These are phyloP conservation scores for Sarocladium kiliense DNA, from an alignment of 2,329 filamentous ascomycete genomes.

Conservation along the genomic window DNA sequence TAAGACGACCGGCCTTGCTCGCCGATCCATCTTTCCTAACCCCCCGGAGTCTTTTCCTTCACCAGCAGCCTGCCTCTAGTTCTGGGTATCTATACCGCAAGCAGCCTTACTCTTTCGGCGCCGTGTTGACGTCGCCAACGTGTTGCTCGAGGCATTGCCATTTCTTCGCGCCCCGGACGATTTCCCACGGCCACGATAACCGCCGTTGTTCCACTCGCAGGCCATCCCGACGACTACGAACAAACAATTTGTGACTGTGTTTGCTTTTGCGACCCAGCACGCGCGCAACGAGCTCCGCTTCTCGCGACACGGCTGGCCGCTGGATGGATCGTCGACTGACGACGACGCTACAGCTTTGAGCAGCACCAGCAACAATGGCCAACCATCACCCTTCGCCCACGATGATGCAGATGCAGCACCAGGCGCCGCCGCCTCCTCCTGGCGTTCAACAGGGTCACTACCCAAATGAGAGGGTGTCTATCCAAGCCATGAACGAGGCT, in stretches of 20 bases:
- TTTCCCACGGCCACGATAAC: neutral
- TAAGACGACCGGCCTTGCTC: neutral
- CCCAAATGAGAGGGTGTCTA: conserved; percentile 43
- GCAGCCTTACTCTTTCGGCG: neutral
- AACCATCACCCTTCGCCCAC: conserved; percentile 79
- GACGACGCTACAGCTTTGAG: conserved; percentile 2
- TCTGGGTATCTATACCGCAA: neutral
- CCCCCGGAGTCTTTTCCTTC: neutral
- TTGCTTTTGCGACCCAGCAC: neutral
- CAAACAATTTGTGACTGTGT: neutral
- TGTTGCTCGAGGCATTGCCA: neutral
- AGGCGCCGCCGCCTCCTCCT: conserved; percentile 35
- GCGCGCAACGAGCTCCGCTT: conserved; percentile 3
- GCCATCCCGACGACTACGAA: neutral
- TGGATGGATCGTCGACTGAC: conserved; percentile 3
- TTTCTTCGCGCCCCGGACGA: neutral
- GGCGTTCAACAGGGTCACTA: conserved; percentile 50
- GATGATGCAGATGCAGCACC: conserved; percentile 63
- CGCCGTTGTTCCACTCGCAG: neutral
- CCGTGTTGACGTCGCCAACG: neutral
- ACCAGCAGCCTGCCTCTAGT: neutral
- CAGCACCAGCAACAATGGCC: conserved; percentile 22
- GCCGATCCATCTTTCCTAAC: neutral
- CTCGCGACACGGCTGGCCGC: conserved; percentile 6
- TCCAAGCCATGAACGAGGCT: conserved; percentile 73